Evolutionary conservation across 441 rosid genomes (phyloP).

Genomic region (Daphne laureola): DNA sequence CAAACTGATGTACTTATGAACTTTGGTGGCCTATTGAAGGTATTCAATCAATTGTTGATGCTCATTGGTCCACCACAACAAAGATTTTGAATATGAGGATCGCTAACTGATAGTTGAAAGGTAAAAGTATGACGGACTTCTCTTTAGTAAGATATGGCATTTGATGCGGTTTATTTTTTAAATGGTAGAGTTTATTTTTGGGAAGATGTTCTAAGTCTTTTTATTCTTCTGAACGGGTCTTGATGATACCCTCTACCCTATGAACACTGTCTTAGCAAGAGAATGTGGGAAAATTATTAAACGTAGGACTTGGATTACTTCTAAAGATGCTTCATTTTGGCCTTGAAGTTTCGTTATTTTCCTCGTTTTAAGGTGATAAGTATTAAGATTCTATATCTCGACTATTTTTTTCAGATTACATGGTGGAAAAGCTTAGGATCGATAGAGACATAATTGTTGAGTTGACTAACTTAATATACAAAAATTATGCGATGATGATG

Average conservation of each 20-base stretch:
- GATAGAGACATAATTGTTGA: slow-evolving; percentile 48
- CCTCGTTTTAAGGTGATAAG: neutral
- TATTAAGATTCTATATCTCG: neutral
- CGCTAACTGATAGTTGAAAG: slow-evolving; percentile 33
- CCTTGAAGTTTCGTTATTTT: neutral
- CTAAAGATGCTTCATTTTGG: neutral
- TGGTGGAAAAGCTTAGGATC: slow-evolving; percentile 72
- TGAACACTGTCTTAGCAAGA: slow-evolving; percentile 58
- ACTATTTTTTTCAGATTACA: slow-evolving; percentile 44
- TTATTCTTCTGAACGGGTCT: slow-evolving; percentile 45
- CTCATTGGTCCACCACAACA: neutral
- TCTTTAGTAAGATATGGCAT: slow-evolving; percentile 49
- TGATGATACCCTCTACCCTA: slow-evolving; percentile 91
- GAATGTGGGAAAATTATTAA: slow-evolving; percentile 68
- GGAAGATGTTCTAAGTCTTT: neutral
- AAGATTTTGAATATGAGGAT: slow-evolving; percentile 52
- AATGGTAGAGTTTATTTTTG: neutral
- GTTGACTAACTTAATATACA: slow-evolving; percentile 59
- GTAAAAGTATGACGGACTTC: slow-evolving; percentile 65
- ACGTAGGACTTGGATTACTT: slow-evolving; percentile 29
- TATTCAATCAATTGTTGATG: slow-evolving; percentile 18
- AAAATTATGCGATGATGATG: slow-evolving; percentile 93
- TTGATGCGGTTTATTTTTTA: neutral
- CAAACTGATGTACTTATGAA: slow-evolving; percentile 17
- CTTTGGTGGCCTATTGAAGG: slow-evolving; percentile 28